Conservation (phyloP, 2,329 filamentous ascomycete genomes). For the Aspergillus spinulosporus region DNA sequence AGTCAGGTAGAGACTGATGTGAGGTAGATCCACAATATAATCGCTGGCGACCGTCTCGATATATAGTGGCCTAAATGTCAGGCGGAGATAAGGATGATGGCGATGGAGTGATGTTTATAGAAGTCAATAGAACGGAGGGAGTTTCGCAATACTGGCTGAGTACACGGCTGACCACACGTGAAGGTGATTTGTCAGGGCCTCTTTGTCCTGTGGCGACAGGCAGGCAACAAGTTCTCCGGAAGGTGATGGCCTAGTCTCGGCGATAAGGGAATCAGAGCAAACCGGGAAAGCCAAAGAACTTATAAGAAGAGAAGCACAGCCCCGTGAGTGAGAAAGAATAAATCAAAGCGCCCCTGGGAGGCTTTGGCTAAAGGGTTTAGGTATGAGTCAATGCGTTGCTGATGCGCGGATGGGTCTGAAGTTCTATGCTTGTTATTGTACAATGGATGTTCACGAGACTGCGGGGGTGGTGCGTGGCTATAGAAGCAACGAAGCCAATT, state of each 20-base stretch:
- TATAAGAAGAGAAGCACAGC: conserved; percentile 2
- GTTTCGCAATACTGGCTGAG: conserved; percentile 21
- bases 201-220: conserved; percentile 29
- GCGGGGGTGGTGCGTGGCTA: conserved; percentile 29
- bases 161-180: conserved; percentile 20
- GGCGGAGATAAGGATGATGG: conserved; percentile 5
- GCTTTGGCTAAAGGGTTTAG: conserved; percentile 3
- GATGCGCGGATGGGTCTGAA: conserved; percentile 21
- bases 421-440: conserved; percentile 17
- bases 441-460: conserved; percentile 25
- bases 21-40: conserved; percentile 3
- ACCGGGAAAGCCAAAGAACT: conserved; percentile 8
- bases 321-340: conserved; percentile 2
- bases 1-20: not conserved
- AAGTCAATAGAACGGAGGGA: conserved; percentile 23
- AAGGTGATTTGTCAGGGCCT: conserved; percentile 30
- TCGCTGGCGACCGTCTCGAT: conserved; percentile 2
- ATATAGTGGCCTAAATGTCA: conserved; percentile 3
- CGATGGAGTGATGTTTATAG: conserved; percentile 22
- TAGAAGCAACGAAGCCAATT: conserved; percentile 11
- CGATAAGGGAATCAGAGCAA: conserved; percentile 24
- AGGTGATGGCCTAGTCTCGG: conserved; percentile 20
- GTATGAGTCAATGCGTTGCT: conserved; percentile 28
- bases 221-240: conserved; percentile 11
- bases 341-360: conserved; percentile 10